These are phyloP conservation scores for Schwanniomyces vanrijiae DNA, from an alignment of 805 yeast species.

Conservation along the genomic window DNA sequence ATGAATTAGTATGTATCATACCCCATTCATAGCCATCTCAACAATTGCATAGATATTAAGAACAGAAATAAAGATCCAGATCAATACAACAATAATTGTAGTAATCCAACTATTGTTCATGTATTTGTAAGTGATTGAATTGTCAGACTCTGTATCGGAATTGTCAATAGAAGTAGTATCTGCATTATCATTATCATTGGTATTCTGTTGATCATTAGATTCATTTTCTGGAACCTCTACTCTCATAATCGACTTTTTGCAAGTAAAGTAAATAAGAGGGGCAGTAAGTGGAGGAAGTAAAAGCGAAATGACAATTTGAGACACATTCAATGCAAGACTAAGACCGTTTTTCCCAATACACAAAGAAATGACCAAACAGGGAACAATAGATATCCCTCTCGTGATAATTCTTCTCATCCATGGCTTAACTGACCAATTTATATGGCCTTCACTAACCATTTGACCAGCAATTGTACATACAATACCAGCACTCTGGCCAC, in stretches of 20 bases:
- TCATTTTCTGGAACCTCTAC: conserved; percentile 34
- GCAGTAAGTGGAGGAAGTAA: conserved; percentile 82
- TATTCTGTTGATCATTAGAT: conserved; percentile 6
- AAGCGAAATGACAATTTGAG: conserved; percentile 82
- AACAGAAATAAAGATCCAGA: conserved; percentile 74
- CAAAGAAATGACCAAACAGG: conserved; percentile 72
- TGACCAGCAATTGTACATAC: conserved; percentile 94
- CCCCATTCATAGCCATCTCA: conserved; percentile 40
- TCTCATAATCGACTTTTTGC: conserved; percentile 66
- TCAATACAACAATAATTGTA: conserved; percentile 47
- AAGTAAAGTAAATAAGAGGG: conserved; percentile 82
- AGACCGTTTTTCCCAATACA: conserved; percentile 75
- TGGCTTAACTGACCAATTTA: conserved; percentile 78
- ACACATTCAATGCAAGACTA: conserved; percentile 70
- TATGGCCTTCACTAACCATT: conserved; percentile 87
- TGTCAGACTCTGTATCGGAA: conserved; percentile 13
- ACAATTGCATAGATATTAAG: conserved; percentile 65
- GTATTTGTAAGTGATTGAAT: conserved; percentile 34
- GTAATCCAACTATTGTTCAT: conserved; percentile 66
- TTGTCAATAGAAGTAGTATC: background rate
- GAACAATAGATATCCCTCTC: conserved; percentile 74
- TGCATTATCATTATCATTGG: background rate
- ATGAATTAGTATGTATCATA: too few species aligned
- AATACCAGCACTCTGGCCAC: conserved; percentile 90
- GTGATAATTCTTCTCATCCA: conserved; percentile 80